phyloP scores from a whole-genome alignment of 345 rosid genomes.

The Anastatica hierochuntica region DNA sequence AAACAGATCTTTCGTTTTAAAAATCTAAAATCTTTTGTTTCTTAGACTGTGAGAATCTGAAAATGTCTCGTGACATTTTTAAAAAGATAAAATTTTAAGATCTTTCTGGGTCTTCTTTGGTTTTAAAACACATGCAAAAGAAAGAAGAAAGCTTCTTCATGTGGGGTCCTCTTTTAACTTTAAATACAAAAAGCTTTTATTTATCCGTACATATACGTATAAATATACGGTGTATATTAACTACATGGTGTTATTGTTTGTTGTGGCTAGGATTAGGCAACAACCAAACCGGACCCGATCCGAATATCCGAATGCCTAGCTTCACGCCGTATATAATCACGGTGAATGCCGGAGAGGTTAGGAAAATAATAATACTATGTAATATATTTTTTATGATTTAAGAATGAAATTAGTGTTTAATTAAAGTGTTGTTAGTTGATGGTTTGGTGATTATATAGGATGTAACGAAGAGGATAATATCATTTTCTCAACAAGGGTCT shows the following conservation, averaged over 20 bases:
- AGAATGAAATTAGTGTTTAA: background rate
- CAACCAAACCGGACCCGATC: no score
- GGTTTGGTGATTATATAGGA: no score
- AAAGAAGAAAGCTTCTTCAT: no score
- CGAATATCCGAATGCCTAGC: slow-evolving; percentile 86
- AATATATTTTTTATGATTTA: no score
- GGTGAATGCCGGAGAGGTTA: slow-evolving; percentile 92
- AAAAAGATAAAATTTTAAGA: no score
- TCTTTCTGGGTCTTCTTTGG: slow-evolving; percentile 25
- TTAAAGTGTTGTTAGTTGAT: no score
- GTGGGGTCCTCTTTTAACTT: no score
- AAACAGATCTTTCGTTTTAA: background rate
- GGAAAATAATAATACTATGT: no score
- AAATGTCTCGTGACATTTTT: slow-evolving; percentile 41
- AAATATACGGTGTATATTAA: no score
- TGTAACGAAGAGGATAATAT: slow-evolving; percentile 88
- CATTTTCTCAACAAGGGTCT: slow-evolving; percentile 99
- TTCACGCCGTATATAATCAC: slow-evolving; percentile 85
- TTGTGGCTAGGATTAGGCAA: slow-evolving; percentile 43
- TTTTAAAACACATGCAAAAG: no score
- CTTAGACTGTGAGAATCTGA: slow-evolving; percentile 49
- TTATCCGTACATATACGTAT: no score
- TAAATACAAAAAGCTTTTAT: no score
- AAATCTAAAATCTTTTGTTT: slow-evolving; percentile 46
- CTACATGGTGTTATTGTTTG: background rate